Evolutionary conservation across 768 basidiomycete species (phyloP).

Genomic region (Lepiota subincarnata): DNA sequence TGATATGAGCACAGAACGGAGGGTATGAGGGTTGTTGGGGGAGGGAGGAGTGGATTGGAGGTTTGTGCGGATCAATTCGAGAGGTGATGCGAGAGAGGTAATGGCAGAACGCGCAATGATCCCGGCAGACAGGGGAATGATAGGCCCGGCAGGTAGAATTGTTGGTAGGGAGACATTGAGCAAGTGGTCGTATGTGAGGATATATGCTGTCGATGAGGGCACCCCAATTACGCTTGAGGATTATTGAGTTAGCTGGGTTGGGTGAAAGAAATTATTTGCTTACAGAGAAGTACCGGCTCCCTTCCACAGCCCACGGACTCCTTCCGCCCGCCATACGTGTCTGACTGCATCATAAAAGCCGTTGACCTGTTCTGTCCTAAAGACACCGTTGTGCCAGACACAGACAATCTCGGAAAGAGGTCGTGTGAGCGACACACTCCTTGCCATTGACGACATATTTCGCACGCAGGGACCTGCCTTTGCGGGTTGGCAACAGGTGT

Average conservation of each 20-base stretch:
- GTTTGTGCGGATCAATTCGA: constrained; percentile 92
- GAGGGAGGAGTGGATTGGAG: constrained; percentile 83
- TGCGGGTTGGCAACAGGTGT: constrained; percentile 69
- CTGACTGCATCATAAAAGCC: constrained; percentile 85
- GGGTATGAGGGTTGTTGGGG: constrained; percentile 67
- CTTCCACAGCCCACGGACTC: constrained; percentile 88
- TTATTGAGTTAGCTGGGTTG: constrained; percentile 10
- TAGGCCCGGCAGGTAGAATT: constrained; percentile 45
- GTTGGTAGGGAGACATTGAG: constrained; percentile 58
- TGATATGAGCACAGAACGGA: constrained; percentile 66
- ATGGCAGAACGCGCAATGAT: constrained; percentile 77
- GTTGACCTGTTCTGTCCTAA: constrained; percentile 67
- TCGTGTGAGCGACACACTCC: constrained; percentile 29
- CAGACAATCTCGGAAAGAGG: constrained; percentile 67
- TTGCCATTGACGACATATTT: constrained; percentile 70
- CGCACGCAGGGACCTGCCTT: constrained; percentile 56
- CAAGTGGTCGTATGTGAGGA: constrained; percentile 93
- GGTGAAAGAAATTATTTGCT: constrained; percentile 24
- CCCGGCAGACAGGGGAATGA: constrained; percentile 78
- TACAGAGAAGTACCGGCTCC: constrained; percentile 89
- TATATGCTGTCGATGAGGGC: constrained; percentile 89
- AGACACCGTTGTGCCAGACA: constrained; percentile 70
- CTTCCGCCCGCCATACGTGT: constrained; percentile 79
- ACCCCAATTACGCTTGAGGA: constrained; percentile 78
- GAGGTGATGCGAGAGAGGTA: constrained; percentile 75